These are phyloP conservation scores for Diaporthe sp. DNA, from an alignment of 2,329 filamentous ascomycete genomes.

Conservation along the genomic window DNA sequence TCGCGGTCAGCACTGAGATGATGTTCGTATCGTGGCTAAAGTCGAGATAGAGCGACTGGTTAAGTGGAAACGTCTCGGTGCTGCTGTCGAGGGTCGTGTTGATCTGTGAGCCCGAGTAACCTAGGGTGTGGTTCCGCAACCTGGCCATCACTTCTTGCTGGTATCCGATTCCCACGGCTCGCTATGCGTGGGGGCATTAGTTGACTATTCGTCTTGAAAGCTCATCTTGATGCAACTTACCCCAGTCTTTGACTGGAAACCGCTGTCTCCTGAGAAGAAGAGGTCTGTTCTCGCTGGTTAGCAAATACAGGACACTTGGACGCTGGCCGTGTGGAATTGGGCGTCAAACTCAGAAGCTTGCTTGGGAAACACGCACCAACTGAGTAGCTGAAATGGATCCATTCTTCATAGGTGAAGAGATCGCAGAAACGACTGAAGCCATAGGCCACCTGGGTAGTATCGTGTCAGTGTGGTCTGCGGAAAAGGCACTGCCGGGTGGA, in stretches of 20 bases:
- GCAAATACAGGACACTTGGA: neutral
- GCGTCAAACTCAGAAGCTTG: neutral
- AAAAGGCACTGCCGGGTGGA: neutral
- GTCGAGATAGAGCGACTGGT: slow-evolving; percentile 82
- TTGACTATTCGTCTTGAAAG: neutral
- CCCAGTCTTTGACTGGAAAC: slow-evolving; percentile 75
- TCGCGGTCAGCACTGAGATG: slow-evolving; percentile 77
- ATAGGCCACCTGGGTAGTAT: slow-evolving; percentile 67
- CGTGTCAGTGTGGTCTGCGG: slow-evolving; percentile 32
- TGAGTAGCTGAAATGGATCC: slow-evolving; percentile 79
- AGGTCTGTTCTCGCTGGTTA: slow-evolving; percentile 59
- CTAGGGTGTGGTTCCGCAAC: slow-evolving; percentile 75
- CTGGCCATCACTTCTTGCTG: slow-evolving; percentile 81
- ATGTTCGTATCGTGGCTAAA: slow-evolving; percentile 86
- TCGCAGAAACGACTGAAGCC: slow-evolving; percentile 82
- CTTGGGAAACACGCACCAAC: slow-evolving; percentile 56
- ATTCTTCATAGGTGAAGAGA: slow-evolving; percentile 82
- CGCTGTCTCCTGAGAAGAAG: slow-evolving; percentile 71
- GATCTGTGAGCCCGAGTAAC: slow-evolving; percentile 71
- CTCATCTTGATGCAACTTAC: slow-evolving; percentile 51
- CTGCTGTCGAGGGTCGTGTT: slow-evolving; percentile 80
- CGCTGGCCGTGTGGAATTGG: neutral
- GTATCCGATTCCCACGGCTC: slow-evolving; percentile 81
- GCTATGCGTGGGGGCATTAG: slow-evolving; percentile 50
- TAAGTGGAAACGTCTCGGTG: slow-evolving; percentile 77